Evolutionary conservation across 306 rosid genomes (phyloP).

Genomic region (Begonia loranthoides): DNA sequence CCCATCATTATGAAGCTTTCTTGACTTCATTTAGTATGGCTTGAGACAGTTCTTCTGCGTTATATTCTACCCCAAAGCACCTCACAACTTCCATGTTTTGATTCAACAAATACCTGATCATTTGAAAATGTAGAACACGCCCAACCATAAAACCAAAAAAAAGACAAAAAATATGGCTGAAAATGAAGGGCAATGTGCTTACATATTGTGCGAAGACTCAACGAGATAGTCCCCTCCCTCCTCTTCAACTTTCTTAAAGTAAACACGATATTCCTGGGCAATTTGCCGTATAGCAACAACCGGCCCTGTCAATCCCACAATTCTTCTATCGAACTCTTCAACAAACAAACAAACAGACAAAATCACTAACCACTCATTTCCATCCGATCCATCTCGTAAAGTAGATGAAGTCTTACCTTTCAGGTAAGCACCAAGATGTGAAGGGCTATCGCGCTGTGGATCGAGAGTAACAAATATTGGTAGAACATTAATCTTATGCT

Average conservation of each 20-base stretch:
- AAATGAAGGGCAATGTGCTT: slow-evolving; percentile 16
- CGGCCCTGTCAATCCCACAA: slow-evolving; percentile 68
- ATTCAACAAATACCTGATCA: slow-evolving; percentile 68
- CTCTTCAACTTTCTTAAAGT: slow-evolving; percentile 66
- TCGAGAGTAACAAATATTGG: slow-evolving; percentile 85
- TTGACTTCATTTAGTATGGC: slow-evolving; percentile 43
- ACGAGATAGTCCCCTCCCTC: slow-evolving; percentile 84
- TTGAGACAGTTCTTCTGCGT: slow-evolving; percentile 50
- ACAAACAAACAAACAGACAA: slow-evolving; percentile 3
- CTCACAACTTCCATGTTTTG: slow-evolving; percentile 76
- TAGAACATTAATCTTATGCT: slow-evolving; percentile 33
- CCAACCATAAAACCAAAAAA: slow-evolving; percentile 1
- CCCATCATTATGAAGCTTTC: slow-evolving; percentile 8
- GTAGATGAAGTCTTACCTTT: slow-evolving; percentile 39
- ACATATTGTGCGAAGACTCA: slow-evolving; percentile 81
- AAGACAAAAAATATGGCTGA: neutral
- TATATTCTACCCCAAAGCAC: slow-evolving; percentile 77
- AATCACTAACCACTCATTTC: slow-evolving; percentile 1
- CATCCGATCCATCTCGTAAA: slow-evolving; percentile 2
- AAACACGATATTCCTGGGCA: slow-evolving; percentile 82
- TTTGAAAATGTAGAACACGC: neutral
- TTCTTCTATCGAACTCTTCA: slow-evolving; percentile 72
- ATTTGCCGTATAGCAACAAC: slow-evolving; percentile 70
- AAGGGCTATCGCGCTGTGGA: slow-evolving; percentile 81
- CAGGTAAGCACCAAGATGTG: slow-evolving; percentile 71